Evolutionary conservation across 2,329 filamentous ascomycete genomes (phyloP).

Genomic region (Scolecobasidium constrictum): DNA sequence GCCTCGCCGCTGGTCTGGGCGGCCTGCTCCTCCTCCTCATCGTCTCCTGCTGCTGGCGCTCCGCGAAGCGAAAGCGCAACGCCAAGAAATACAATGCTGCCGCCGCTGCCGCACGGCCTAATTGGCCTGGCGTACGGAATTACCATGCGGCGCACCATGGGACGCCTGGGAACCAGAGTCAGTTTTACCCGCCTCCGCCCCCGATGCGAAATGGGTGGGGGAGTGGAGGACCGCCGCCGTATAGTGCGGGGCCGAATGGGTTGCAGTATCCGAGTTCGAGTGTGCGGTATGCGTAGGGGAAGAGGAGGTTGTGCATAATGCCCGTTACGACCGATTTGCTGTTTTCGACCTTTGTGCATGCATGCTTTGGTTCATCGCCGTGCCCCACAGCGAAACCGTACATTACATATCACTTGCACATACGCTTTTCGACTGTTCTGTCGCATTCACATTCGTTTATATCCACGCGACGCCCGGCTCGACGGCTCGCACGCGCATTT

Average conservation of each 20-base stretch:
- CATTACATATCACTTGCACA: too few relatives aligned
- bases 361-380: too few relatives aligned
- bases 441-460: too few relatives aligned
- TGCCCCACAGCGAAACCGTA: too few relatives aligned
- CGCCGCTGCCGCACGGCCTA: not conserved
- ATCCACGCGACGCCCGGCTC: too few relatives aligned
- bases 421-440: too few relatives aligned
- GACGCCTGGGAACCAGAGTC: not conserved
- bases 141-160: constrained; percentile 1
- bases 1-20: constrained; percentile 60
- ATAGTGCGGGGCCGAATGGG: not conserved
- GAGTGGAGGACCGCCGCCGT: not conserved
- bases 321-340: too few relatives aligned
- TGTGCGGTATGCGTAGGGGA: not conserved
- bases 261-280: not conserved
- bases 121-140: not conserved
- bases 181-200: constrained; percentile 2
- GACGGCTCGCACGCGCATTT: too few relatives aligned
- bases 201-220: not conserved
- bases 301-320: too few relatives aligned
- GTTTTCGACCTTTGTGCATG: too few relatives aligned
- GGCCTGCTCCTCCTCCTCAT: constrained; percentile 60
- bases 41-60: constrained; percentile 48
- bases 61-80: not conserved
- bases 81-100: too few relatives aligned